These are phyloP conservation scores for Fusarium sp. DNA, from an alignment of 2,329 filamentous ascomycete species.

Conservation along the genomic window DNA sequence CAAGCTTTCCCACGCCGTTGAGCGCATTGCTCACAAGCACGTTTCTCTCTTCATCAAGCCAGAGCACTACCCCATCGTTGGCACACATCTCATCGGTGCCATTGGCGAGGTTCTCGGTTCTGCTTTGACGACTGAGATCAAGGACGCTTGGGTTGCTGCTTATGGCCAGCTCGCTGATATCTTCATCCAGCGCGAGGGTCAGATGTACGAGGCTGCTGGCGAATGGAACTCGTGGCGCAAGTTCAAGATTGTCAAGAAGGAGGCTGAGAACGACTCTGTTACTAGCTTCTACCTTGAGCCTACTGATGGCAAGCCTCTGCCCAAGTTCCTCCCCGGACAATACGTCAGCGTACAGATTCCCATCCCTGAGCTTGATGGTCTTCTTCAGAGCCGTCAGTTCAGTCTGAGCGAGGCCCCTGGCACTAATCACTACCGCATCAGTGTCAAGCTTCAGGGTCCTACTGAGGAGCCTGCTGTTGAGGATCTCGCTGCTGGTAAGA, in stretches of 20 bases:
- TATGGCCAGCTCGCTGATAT: conserved; percentile 77
- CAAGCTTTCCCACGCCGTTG: conserved; percentile 63
- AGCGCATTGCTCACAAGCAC: conserved; percentile 82
- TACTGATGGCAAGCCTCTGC: conserved; percentile 63
- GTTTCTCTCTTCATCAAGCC: conserved; percentile 74
- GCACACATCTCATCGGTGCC: conserved; percentile 72
- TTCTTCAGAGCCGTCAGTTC: conserved; percentile 79
- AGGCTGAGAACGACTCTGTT: conserved; percentile 68
- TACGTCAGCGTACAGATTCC: conserved; percentile 74
- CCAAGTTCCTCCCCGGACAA: conserved; percentile 74
- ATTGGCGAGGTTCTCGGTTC: conserved; percentile 74
- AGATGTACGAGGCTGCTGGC: conserved; percentile 64
- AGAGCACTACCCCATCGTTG: conserved; percentile 77
- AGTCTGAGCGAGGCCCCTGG: conserved; percentile 71
- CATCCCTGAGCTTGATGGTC: conserved; percentile 66
- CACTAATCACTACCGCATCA: conserved; percentile 74
- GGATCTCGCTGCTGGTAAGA: conserved; percentile 47
- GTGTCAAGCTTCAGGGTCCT: conserved; percentile 73
- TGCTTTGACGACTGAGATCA: conserved; percentile 72
- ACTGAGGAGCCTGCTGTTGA: conserved; percentile 41
- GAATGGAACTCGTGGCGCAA: conserved; percentile 60
- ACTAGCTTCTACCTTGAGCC: conserved; percentile 77
- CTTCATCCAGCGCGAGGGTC: conserved; percentile 72
- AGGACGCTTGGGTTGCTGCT: conserved; percentile 76
- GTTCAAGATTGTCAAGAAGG: conserved; percentile 68